A percentile compares a stretch with the other conserved stretches of the same genome.
phyloP scores from a whole-genome alignment of 176 grass and related monocot genomes.

The barley (Hordeum vulgare) region DNA sequence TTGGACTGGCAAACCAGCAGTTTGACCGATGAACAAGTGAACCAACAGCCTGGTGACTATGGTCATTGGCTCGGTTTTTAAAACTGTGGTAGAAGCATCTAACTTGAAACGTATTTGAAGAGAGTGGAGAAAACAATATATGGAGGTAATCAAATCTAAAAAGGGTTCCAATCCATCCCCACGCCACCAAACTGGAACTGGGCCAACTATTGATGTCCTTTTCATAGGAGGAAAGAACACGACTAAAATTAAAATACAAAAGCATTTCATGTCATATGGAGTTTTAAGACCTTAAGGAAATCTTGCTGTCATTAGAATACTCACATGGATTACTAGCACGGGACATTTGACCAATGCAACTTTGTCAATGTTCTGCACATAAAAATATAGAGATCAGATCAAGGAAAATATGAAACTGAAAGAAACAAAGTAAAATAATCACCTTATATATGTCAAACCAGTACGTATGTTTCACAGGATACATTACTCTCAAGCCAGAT shows the following conservation, averaged over 20 bases:
- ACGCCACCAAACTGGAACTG: not conserved
- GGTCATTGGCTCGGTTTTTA: not conserved
- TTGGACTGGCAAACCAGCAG: not conserved
- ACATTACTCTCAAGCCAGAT: slow-evolving; percentile 93
- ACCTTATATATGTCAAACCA: slow-evolving; percentile 99
- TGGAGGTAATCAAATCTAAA: slow-evolving; percentile 7
- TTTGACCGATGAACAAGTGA: not conserved
- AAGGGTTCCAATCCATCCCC: not conserved
- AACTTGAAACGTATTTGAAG: not conserved
- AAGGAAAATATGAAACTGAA: not conserved
- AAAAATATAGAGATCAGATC: slow-evolving; percentile 20
- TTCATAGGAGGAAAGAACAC: not conserved
- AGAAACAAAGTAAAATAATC: slow-evolving; percentile 13
- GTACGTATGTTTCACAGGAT: slow-evolving; percentile 91
- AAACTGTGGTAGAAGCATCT: not conserved
- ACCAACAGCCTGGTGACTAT: not conserved
- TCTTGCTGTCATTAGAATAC: slow-evolving; percentile 36
- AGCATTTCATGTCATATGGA: slow-evolving; percentile 20
- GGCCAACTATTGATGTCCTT: not conserved
- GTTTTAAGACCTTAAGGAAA: not conserved
- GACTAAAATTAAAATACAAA: slow-evolving; percentile 1
- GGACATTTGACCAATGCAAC: slow-evolving; percentile 81
- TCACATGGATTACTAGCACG: slow-evolving; percentile 98
- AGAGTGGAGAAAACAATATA: not conserved
- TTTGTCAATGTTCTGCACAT: slow-evolving; percentile 97